Evolutionary conservation across 2,329 filamentous ascomycete species (phyloP).

Genomic region (Uncinocarpus reesii): DNA sequence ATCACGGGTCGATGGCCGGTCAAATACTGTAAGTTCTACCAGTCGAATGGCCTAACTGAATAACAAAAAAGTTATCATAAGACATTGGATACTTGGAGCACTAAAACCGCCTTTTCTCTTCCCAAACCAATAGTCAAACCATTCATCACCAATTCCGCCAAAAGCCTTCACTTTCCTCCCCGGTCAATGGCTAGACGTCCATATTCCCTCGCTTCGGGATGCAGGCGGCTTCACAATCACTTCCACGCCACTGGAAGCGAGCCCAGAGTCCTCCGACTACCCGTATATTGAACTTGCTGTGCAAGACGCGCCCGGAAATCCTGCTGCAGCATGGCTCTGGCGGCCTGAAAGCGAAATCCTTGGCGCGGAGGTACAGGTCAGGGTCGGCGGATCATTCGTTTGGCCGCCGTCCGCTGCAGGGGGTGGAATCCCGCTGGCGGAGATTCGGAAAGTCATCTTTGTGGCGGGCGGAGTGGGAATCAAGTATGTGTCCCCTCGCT

Average conservation of each 20-base stretch:
- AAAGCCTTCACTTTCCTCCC: conserved; percentile 53
- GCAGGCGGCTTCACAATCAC: conserved; percentile 85
- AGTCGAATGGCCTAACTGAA: no score
- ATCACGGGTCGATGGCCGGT: neutral
- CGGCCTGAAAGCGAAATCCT: conserved; percentile 46
- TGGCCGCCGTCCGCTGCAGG: conserved; percentile 52
- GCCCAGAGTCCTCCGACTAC: conserved; percentile 18
- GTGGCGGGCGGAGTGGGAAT: conserved; percentile 75
- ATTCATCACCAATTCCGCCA: neutral
- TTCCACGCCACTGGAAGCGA: conserved; percentile 54
- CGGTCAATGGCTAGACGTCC: conserved; percentile 82
- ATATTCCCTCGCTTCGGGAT: conserved; percentile 56
- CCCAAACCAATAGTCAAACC: neutral
- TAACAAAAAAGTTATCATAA: no score
- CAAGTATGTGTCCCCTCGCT: conserved; percentile 44
- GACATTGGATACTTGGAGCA: no score
- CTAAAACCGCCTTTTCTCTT: no score
- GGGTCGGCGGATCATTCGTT: conserved; percentile 70
- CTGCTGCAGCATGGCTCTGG: conserved; percentile 70
- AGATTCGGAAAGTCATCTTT: conserved; percentile 55
- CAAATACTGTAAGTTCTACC: neutral
- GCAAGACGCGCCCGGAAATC: conserved; percentile 58
- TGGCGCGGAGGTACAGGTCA: conserved; percentile 50
- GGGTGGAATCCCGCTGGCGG: conserved; percentile 30
- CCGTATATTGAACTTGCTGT: conserved; percentile 68